phyloP scores from a whole-genome alignment of 345 rosid genomes.

The Euphorbia tirucalli region DNA sequence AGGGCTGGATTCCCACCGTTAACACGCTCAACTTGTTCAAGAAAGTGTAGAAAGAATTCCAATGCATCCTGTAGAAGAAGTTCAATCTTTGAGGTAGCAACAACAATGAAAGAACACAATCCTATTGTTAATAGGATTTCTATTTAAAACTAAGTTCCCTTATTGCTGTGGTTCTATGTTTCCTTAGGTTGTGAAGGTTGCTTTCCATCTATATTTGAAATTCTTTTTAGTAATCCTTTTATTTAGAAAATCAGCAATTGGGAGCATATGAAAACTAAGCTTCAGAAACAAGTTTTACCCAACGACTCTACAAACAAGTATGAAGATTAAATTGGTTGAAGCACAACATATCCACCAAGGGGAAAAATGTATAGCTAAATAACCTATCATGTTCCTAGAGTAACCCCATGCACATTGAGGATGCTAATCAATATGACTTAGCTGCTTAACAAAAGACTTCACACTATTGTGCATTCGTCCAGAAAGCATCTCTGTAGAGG shows the following conservation, averaged over 20 bases:
- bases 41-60: slow-evolving; percentile 88
- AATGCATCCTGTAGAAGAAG: slow-evolving; percentile 73
- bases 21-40: slow-evolving; percentile 87
- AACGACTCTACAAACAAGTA: background rate
- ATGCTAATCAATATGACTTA: background rate
- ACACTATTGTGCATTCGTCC: background rate
- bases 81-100: background rate
- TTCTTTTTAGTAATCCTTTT: background rate
- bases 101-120: background rate
- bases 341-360: background rate
- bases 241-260: background rate
- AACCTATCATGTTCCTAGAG: background rate
- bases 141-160: background rate
- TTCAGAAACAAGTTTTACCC: background rate
- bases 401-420: background rate
- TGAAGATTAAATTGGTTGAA: background rate
- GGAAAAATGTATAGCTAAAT: too few relatives aligned
- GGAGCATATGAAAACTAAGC: background rate
- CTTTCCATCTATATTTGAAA: background rate
- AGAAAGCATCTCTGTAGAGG: background rate
- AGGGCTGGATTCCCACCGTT: slow-evolving; percentile 53
- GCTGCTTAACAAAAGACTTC: background rate
- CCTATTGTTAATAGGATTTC: background rate
- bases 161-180: background rate
- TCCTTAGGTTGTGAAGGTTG: background rate